Conservation (phyloP, 306 rosid genomes). For the Urtica urens region DNA sequence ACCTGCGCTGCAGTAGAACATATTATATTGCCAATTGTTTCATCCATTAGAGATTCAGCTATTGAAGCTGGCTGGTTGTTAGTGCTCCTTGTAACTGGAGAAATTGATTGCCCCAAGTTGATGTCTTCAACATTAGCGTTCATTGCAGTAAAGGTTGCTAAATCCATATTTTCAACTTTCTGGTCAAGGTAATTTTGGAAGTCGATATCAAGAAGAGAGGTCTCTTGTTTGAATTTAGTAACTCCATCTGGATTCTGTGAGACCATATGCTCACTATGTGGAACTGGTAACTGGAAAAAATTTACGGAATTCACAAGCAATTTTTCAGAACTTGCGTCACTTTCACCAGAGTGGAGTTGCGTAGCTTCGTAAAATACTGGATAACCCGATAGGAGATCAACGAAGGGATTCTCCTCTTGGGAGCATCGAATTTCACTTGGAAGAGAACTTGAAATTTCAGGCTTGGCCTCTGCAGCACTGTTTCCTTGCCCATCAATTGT, state of each 20-base stretch:
- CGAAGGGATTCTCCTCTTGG: constrained; percentile 11
- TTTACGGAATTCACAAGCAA: constrained; percentile 18
- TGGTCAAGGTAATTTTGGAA: constrained; percentile 21
- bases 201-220: constrained; percentile 38
- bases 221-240: constrained; percentile 16
- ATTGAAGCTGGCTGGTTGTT: constrained; percentile 18
- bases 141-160: constrained; percentile 17
- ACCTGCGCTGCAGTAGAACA: constrained; percentile 38
- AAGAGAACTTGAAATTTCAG: constrained; percentile 24
- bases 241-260: constrained; percentile 25
- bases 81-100: constrained; percentile 15
- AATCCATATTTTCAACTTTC: constrained; percentile 27
- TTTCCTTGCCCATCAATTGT: constrained; percentile 19
- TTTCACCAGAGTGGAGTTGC: constrained; percentile 22
- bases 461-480: constrained; percentile 18
- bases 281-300: constrained; percentile 26
- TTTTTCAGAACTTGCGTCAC: constrained; percentile 23
- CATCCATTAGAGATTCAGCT: constrained; percentile 16
- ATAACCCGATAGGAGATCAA: constrained; percentile 28
- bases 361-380: constrained; percentile 23
- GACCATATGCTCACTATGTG: constrained; percentile 17
- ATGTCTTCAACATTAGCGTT: constrained; percentile 21
- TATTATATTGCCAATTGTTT: constrained; percentile 20
- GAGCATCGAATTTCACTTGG: constrained; percentile 23
- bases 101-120: constrained; percentile 16